Conservation (phyloP, 1,284 basidiomycete genomes). For the Cutaneotrichosporon cutaneum region DNA sequence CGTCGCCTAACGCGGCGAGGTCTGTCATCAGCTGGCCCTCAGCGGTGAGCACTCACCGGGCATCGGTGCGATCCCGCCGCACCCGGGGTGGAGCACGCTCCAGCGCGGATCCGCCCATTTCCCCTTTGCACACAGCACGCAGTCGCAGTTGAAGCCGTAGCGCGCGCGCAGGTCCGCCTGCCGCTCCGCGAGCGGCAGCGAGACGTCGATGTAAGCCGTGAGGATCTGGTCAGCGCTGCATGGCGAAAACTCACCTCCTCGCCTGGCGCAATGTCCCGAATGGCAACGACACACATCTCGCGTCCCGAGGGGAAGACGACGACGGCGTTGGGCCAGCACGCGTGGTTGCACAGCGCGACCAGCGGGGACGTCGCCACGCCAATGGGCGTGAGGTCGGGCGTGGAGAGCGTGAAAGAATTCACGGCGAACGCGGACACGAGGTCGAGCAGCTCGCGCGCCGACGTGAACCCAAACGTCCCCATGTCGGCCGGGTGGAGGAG, state of each 20-base stretch:
- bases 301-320: conserved; percentile 72
- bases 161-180: conserved; percentile 64
- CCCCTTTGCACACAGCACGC: conserved; percentile 59
- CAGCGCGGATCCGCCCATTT: conserved; percentile 64
- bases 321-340: conserved; percentile 84
- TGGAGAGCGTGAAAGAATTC: conserved; percentile 82
- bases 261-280: conserved; percentile 62
- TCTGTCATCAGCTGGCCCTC: conserved; percentile 17
- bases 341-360: conserved; percentile 83
- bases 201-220: conserved; percentile 83
- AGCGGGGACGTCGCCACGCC: conserved; percentile 76
- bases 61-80: conserved; percentile 30
- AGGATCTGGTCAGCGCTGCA: conserved; percentile 56
- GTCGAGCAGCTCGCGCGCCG: conserved; percentile 37
- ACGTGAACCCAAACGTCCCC: conserved; percentile 41
- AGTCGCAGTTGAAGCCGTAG: conserved; percentile 78
- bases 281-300: conserved; percentile 67
- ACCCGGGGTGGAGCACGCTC: conserved; percentile 49
- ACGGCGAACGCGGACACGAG: conserved; percentile 64
- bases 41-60: conserved; percentile 28
- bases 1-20: conserved; percentile 9
- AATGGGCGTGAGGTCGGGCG: conserved; percentile 69
- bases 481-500: conserved; percentile 39
- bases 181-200: conserved; percentile 62
- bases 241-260: conserved; percentile 65